These are phyloP conservation scores for Carex myosuroides DNA, from an alignment of 176 grass and related monocot genomes.

Conservation along the genomic window DNA sequence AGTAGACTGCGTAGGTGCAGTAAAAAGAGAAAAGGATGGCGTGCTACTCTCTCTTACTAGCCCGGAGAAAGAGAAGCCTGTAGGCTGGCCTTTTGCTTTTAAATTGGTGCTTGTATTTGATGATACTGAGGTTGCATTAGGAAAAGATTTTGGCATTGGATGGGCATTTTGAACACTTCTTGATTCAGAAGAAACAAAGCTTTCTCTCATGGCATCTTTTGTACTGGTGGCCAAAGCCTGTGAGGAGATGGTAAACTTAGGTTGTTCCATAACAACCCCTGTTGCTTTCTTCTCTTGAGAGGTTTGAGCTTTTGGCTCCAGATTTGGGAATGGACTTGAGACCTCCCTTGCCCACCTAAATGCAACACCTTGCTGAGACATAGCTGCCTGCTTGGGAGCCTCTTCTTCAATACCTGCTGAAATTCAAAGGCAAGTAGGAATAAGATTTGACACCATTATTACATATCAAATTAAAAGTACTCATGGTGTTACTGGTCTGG, in stretches of 20 bases:
- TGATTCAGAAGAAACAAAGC: slow-evolving; percentile 28
- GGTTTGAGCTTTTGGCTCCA: slow-evolving; percentile 37
- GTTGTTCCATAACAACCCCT: slow-evolving; percentile 32
- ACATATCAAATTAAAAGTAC: background rate
- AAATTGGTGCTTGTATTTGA: background rate
- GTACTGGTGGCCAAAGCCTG: slow-evolving; percentile 24
- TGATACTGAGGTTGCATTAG: background rate
- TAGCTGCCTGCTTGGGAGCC: slow-evolving; percentile 24
- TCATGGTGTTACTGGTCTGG: background rate
- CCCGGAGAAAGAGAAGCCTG: background rate
- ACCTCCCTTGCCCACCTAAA: slow-evolving; percentile 86
- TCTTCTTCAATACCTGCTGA: slow-evolving; percentile 38
- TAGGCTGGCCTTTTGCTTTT: background rate
- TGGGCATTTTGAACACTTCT: slow-evolving; percentile 11
- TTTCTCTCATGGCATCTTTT: slow-evolving; percentile 32
- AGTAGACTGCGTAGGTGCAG: background rate
- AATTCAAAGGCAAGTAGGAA: background rate
- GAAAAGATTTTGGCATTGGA: slow-evolving; percentile 26
- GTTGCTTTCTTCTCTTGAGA: slow-evolving; percentile 32
- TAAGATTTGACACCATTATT: background rate
- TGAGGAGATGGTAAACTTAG: slow-evolving; percentile 37
- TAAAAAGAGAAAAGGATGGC: slow-evolving; percentile 3
- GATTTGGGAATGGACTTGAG: slow-evolving; percentile 31
- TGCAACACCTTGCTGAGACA: slow-evolving; percentile 42
- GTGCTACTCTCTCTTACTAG: background rate